phyloP scores from a whole-genome alignment of 495 filamentous ascomycete species.

The Penicillium flavigenum region DNA sequence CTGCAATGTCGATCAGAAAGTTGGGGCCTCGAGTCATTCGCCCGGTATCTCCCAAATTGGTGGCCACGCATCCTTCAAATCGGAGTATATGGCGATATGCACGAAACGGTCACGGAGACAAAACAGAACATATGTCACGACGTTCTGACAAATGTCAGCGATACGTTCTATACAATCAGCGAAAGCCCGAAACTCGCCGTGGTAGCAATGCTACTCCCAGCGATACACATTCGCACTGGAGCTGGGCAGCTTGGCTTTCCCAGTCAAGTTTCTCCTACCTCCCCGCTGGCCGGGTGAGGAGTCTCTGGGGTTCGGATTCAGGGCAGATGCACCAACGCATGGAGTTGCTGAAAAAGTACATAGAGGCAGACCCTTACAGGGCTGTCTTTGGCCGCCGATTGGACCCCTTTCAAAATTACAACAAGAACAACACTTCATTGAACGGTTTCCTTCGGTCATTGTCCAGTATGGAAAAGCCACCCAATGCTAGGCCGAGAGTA shows the following conservation, averaged over 20 bases:
- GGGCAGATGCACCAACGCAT: slow-evolving; percentile 27
- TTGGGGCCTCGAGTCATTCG: slow-evolving; percentile 10
- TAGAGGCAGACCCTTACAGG: slow-evolving; percentile 42
- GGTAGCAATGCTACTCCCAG: slow-evolving; percentile 13
- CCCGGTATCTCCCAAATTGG: slow-evolving; percentile 17
- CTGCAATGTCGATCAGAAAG: slow-evolving; percentile 12
- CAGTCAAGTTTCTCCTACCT: slow-evolving; percentile 19
- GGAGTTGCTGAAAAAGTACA: slow-evolving; percentile 35
- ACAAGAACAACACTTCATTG: slow-evolving; percentile 22
- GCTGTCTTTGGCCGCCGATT: slow-evolving; percentile 44
- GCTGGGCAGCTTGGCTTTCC: slow-evolving; percentile 13
- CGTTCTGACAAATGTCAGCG: slow-evolving; percentile 22
- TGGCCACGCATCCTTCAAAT: slow-evolving; percentile 8
- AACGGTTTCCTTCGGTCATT: slow-evolving; percentile 32
- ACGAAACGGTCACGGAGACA: slow-evolving; percentile 18
- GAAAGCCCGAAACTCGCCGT: slow-evolving; percentile 12
- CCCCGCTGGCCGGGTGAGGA: slow-evolving; percentile 13
- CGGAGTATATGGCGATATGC: slow-evolving; percentile 19
- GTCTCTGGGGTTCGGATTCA: slow-evolving; percentile 23
- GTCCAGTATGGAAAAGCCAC: slow-evolving; percentile 19
- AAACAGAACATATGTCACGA: slow-evolving; percentile 14
- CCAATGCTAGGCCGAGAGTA: not conserved
- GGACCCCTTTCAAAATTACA: slow-evolving; percentile 20
- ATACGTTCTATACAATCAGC: slow-evolving; percentile 14
- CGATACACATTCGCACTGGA: slow-evolving; percentile 4